Base-by-base conservation (phyloP, 106 monocot species). In the Acorus calamus region DNA sequence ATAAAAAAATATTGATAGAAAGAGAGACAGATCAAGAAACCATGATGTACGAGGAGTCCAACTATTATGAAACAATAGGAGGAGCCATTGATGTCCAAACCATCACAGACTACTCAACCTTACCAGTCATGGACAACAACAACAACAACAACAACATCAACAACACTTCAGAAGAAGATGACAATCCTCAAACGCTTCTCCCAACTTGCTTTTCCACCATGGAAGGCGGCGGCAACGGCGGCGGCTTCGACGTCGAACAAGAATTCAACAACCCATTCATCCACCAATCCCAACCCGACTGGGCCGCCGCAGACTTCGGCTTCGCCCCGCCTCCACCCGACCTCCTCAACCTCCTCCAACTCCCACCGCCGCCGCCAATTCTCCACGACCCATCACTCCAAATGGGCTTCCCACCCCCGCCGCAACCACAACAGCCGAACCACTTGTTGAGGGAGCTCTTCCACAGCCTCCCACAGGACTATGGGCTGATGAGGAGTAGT, bases 371-470 rank as follows among this genome's bases (percentile, higher is more conserved):
- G 62, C 12, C 12, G 42, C 42, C 78, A 49, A 56, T 67, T 70
- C 47, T 72, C 8, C 61, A 69, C 13, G 78, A 78, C 50, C 45
- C 65, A 42, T 10, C 74, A 2, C 59, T 71, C 6, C 56, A 66
- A 3, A 44, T 78, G 53, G 76, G 73, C 0, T 74, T 72, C 42
- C 71, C 64, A 61, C n/a, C 73, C 45, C 59, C 58, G 4, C 74
- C 76, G 47, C 80, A 72, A 56, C 63, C 75, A 28, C 28, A 28
- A 28, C 28, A 28, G 28, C 28, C 28, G 28, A 28, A 28, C 4
- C 64, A 80, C 61, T 14, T 92, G 64, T 58, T 92, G 63, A 84
- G 78, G 62, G 82, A 92, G 47, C 59, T 92, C 56, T 88, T 80
- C 70, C 77, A 82, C 45, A 70, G 88, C 5, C 61, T 92, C 70